Conservation (phyloP, 176 grass and related monocot species). For the Aegilops bicornis region DNA sequence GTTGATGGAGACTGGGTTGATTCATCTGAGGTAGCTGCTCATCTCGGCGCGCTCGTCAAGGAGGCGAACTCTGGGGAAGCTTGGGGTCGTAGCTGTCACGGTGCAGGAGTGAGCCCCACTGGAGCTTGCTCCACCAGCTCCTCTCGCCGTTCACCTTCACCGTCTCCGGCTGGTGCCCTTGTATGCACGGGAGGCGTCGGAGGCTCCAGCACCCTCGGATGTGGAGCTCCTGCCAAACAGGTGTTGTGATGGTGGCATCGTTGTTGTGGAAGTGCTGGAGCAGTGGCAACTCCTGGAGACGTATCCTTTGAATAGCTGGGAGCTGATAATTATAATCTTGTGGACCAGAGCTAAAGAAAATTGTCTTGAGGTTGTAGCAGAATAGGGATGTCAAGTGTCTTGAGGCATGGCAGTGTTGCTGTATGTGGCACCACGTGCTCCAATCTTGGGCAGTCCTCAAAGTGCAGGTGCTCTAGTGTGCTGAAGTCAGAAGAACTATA, state of each 20-base stretch:
- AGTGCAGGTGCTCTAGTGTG: background rate
- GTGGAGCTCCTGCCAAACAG: background rate
- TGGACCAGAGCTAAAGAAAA: too few species aligned
- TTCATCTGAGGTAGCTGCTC: slow-evolving; percentile 27
- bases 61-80: background rate
- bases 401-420: background rate
- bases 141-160: slow-evolving; percentile 20
- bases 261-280: background rate
- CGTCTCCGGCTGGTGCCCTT: background rate
- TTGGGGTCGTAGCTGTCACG: background rate
- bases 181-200: too few species aligned
- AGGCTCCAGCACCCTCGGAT: too few species aligned
- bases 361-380: slow-evolving; percentile 29
- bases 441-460: slow-evolving; percentile 31
- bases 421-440: rapidly evolving
- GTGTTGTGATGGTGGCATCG: background rate
- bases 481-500: background rate
- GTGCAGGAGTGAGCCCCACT: background rate
- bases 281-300: background rate
- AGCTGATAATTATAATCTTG: too few species aligned
- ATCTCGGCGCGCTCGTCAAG: background rate
- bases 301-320: background rate
- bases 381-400: background rate
- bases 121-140: background rate
- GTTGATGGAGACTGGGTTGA: background rate